Evolutionary conservation across 176 grass and related monocot genomes (phyloP).

Genomic region (Oropetium thomaeum): DNA sequence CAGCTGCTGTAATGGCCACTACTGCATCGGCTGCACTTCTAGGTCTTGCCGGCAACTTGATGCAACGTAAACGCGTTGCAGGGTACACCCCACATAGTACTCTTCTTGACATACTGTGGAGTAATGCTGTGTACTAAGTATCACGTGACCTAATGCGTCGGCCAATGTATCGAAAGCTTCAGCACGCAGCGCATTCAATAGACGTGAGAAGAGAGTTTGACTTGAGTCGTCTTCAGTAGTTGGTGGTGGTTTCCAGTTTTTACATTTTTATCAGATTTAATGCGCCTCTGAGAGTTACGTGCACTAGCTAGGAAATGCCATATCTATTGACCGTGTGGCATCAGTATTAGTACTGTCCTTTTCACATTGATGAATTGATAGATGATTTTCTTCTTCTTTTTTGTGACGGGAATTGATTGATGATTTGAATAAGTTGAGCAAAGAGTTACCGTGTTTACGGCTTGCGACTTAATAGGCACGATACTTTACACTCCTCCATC

Average conservation of each 20-base stretch:
- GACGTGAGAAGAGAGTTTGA: neutral
- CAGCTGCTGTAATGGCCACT: conserved; percentile 26
- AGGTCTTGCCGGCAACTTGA: conserved; percentile 8
- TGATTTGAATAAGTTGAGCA: neutral
- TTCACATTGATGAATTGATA: neutral
- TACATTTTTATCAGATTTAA: conserved; percentile 24
- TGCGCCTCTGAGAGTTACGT: conserved; percentile 16
- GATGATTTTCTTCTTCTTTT: too few species aligned
- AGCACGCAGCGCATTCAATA: neutral
- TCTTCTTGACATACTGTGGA: too few species aligned
- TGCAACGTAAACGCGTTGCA: neutral
- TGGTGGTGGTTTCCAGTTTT: conserved; percentile 23
- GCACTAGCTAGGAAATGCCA: neutral
- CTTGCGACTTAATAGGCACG: neutral
- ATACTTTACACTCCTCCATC: neutral
- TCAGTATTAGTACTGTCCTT: neutral
- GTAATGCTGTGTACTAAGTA: too few species aligned
- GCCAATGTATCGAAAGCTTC: neutral
- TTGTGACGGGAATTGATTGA: too few species aligned
- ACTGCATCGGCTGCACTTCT: conserved; percentile 29
- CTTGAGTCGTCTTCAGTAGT: too few species aligned
- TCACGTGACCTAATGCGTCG: neutral
- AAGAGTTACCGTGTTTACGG: neutral
- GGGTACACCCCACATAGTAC: neutral
- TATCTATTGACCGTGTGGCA: neutral